Evolutionary conservation across 2,329 filamentous ascomycete species (phyloP), one percentile per base, ranked within the genome.

Genomic region (Magnaporthiopsis incrustans): DNA sequence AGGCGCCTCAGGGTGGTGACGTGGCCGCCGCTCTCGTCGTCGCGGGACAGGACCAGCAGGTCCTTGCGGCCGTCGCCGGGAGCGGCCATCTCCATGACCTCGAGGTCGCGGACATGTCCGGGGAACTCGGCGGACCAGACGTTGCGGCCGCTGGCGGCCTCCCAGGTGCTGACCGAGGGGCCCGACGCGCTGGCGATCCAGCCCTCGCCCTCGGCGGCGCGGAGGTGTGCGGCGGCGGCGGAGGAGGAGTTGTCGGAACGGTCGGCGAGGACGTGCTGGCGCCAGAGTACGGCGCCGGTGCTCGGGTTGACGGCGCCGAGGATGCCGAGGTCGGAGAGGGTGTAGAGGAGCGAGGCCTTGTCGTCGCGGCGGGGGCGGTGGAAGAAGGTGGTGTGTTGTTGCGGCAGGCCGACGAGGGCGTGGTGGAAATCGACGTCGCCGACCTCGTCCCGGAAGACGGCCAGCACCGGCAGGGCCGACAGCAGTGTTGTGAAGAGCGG

Each of bases 381-480:
- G 85, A 98, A 98, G 83, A 98, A 96, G 70, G 94, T 97, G 66
- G 91, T 90, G 67, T 91, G 86, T 74, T 85, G 81, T 74, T 89
- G 89, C 64, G 95, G 92, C 53, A 91, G 78, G 72, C 95, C 95
- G 71, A 99, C 81, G 61, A 98, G 87, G 68, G 91, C 86, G 79
- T 96, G 88, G 78, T 98, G 94, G 79, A 92, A 98, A 78, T 99
- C 95, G 75, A 96, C 85, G 71, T 91, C 85, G 79, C 88, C 93
- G 69, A 96, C 92, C 76, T 99, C 94, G 73, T 99, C 95, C 69
- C 85, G 82, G 79, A 92, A 97, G 66, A 98, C 64, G 26, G 67
- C 32, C 86, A 68, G 92, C 91, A 72, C 77, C 79, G 73, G 81
- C 72, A 71, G 65, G 58, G 67, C 62, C 27, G 70, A 69, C 22